Conservation (phyloP, 305 asterid species). For the Fraxinus albicans region DNA sequence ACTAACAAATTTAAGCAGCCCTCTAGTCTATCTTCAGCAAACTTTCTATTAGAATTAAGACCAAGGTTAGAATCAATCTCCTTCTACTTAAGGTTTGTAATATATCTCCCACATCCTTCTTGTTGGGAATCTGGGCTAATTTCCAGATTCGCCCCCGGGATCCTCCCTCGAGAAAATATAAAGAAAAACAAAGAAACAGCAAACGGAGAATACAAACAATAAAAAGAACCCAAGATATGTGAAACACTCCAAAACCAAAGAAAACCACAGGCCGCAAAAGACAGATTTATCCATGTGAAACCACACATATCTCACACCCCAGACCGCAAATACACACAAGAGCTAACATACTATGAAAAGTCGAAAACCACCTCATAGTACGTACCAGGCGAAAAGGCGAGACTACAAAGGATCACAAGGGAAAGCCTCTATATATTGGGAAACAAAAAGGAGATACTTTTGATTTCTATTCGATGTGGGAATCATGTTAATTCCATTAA, state of each 20-base stretch:
- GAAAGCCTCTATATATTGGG: neutral
- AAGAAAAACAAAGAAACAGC: neutral
- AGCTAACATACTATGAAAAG: neutral
- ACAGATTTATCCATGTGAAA: neutral
- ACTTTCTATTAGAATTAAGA: neutral
- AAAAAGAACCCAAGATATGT: neutral
- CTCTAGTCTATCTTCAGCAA: neutral
- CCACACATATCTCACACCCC: neutral
- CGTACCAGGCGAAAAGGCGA: neutral
- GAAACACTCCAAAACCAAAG: neutral
- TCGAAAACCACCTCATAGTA: neutral
- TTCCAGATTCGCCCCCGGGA: neutral
- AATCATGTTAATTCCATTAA: neutral
- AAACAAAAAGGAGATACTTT: neutral
- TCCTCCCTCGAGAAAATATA: neutral
- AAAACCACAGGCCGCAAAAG: neutral
- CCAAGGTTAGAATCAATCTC: neutral
- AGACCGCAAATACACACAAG: neutral
- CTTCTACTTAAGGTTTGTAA: neutral
- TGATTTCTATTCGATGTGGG: neutral
- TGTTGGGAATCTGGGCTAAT: neutral
- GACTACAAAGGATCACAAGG: neutral
- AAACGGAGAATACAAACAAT: neutral
- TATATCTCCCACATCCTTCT: neutral
- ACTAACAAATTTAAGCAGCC: neutral